Evolutionary conservation across 73 alveolate genomes (phyloP).

Genomic region (Symbiodinium natans): DNA sequence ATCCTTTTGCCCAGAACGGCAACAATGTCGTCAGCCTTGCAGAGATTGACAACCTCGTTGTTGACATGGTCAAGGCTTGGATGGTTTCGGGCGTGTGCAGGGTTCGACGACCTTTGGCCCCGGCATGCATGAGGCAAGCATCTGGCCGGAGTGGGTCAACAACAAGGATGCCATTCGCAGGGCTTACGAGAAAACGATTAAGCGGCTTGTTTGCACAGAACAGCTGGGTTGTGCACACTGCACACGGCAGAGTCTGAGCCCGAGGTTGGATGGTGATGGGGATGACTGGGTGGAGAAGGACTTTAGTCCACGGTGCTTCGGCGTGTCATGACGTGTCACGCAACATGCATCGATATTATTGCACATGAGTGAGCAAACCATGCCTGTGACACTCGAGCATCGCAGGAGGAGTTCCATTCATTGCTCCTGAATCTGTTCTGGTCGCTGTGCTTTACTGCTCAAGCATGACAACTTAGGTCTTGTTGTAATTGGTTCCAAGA

Average conservation of each 20-base stretch:
- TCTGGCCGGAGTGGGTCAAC: constrained; percentile 89
- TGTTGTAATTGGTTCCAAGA: neutral
- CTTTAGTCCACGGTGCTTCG: neutral
- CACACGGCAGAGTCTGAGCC: too few species aligned
- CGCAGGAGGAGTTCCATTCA: constrained; percentile 75
- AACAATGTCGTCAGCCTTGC: constrained; percentile 92
- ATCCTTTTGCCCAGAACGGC: constrained; percentile 26
- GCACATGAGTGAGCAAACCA: too few species aligned
- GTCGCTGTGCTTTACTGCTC: constrained; percentile 21
- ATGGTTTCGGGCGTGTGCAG: too few species aligned
- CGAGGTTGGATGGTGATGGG: constrained; percentile 61
- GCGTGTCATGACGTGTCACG: neutral
- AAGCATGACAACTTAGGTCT: too few species aligned
- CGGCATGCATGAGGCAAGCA: constrained; percentile 5
- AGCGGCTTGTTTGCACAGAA: neutral
- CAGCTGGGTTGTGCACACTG: too few species aligned
- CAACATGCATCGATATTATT: too few species aligned
- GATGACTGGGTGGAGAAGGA: constrained; percentile 90
- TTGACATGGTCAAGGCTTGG: constrained; percentile 68
- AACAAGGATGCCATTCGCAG: constrained; percentile 71
- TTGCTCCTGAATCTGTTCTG: constrained; percentile 74
- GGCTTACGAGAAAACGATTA: constrained; percentile 77
- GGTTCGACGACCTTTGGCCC: neutral
- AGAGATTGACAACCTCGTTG: constrained; percentile 78
- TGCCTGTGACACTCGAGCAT: too few species aligned